phyloP scores from a whole-genome alignment of 305 asterid species.

The Ajuga reptans region DNA sequence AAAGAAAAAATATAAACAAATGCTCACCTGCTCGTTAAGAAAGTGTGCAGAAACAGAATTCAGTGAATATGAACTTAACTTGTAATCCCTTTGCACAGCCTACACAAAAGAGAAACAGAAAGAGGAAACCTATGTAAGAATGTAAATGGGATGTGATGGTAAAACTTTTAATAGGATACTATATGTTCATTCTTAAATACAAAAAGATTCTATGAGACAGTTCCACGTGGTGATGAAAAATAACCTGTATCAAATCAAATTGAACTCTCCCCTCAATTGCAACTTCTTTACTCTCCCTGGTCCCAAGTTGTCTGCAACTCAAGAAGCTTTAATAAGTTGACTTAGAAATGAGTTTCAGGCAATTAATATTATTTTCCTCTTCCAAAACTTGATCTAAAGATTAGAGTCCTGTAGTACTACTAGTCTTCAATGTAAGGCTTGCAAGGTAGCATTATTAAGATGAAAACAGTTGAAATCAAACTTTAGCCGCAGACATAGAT shows the following conservation, averaged over 20 bases:
- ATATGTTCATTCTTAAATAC: constrained; percentile 14
- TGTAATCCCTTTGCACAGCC: constrained; percentile 92
- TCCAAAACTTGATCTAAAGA: not conserved
- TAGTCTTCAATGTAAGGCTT: constrained; percentile 13
- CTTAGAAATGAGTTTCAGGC: constrained; percentile 4
- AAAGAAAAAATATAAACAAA: not conserved
- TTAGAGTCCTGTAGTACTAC: constrained; percentile 13
- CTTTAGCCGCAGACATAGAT: constrained; percentile 10
- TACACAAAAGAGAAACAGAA: constrained; percentile 32
- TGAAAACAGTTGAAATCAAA: not conserved
- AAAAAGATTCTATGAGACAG: constrained; percentile 7
- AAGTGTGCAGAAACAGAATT: constrained; percentile 99
- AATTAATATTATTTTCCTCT: constrained; percentile 1
- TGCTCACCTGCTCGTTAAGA: constrained; percentile 84
- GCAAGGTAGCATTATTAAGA: constrained; percentile 17
- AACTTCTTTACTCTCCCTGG: constrained; percentile 96
- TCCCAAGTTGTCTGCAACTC: constrained; percentile 80
- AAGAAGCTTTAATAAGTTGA: constrained; percentile 31
- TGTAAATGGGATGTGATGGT: not conserved
- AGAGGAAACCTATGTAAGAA: constrained; percentile 11
- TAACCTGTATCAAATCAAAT: constrained; percentile 94
- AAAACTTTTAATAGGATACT: constrained; percentile 6
- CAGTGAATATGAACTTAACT: constrained; percentile 87
- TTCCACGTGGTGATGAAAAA: constrained; percentile 1
- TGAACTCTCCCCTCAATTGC: constrained; percentile 95